A percentile compares a stretch with the other conserved stretches of the same genome.
phyloP scores from a whole-genome alignment of 2,329 filamentous ascomycete genomes.

The Exophiala mesophila region DNA sequence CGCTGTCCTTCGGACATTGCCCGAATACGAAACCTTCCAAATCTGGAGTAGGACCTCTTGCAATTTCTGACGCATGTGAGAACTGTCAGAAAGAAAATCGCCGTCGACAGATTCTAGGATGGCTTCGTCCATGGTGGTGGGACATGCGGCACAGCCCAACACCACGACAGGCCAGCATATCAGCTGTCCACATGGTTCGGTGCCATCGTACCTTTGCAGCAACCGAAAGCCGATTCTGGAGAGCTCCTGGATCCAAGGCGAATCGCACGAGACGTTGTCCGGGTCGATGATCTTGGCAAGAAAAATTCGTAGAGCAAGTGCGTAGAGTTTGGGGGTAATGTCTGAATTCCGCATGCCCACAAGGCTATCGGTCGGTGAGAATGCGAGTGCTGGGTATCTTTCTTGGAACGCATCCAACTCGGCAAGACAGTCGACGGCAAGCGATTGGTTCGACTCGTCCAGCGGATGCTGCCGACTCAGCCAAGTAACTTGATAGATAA shows the following conservation, averaged over 20 bases:
- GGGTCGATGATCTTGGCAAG: conserved; percentile 15
- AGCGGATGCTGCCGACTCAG: conserved; percentile 18
- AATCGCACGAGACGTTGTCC: conserved; percentile 5
- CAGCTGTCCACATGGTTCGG: conserved; percentile 15
- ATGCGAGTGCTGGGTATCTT: conserved; percentile 2
- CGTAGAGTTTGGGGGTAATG: conserved; percentile 17
- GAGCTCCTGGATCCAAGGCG: conserved; percentile 8
- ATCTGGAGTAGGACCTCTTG: conserved; percentile 14
- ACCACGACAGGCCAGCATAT: conserved; percentile 22
- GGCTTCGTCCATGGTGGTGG: conserved; percentile 4
- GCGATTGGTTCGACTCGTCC: conserved; percentile 4
- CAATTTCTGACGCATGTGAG: conserved; percentile 12
- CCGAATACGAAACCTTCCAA: conserved; percentile 21
- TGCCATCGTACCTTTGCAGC: conserved; percentile 12
- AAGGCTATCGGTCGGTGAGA: not conserved
- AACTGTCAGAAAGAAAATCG: not conserved
- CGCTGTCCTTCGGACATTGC: conserved; percentile 15
- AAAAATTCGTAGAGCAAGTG: conserved; percentile 15
- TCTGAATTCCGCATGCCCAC: conserved; percentile 7
- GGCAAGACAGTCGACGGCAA: conserved; percentile 13
- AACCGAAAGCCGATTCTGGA: conserved; percentile 4
- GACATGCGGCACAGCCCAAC: conserved; percentile 18
- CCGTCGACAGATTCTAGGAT: not conserved
- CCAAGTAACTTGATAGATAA: conserved; percentile 20
- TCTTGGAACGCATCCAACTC: conserved; percentile 12